A percentile compares a stretch with the other conserved stretches of the same genome.
Conservation (phyloP, 148 eudicot genomes). For the Rhododendron molle region DNA sequence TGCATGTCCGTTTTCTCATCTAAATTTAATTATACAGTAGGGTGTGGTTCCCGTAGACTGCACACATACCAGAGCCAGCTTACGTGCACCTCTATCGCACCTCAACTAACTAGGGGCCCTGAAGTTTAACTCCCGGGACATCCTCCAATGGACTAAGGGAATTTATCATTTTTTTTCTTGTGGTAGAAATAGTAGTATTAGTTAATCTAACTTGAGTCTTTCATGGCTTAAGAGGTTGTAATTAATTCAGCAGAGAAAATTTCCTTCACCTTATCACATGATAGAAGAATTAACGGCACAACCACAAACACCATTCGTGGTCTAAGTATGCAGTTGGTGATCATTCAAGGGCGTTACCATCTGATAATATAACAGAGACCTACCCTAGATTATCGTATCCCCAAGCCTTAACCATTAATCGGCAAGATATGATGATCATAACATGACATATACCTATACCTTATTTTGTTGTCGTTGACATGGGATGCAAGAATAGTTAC, state of each 20-base stretch:
- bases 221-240: too few species aligned
- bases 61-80: too few species aligned
- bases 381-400: background rate
- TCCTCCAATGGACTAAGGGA: too few species aligned
- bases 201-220: too few species aligned
- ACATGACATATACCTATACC: slow-evolving; percentile 24
- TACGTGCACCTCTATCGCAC: background rate
- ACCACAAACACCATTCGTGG: too few species aligned
- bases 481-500: slow-evolving; percentile 50
- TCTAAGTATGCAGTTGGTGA: background rate
- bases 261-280: background rate
- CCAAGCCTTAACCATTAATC: background rate
- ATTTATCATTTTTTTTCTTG: too few species aligned
- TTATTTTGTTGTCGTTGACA: slow-evolving; percentile 47
- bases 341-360: background rate
- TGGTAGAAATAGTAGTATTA: background rate
- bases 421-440: too few species aligned
- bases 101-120: too few species aligned
- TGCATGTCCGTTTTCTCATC: background rate
- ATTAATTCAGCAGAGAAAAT: background rate
- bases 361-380: background rate
- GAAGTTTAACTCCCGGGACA: too few species aligned
- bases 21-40: background rate
- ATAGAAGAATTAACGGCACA: background rate
- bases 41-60: too few species aligned